Evolutionary conservation across 129 eudicot genomes (phyloP), one percentile per base, ranked within the genome.

Genomic region (Lonicera japonica): DNA sequence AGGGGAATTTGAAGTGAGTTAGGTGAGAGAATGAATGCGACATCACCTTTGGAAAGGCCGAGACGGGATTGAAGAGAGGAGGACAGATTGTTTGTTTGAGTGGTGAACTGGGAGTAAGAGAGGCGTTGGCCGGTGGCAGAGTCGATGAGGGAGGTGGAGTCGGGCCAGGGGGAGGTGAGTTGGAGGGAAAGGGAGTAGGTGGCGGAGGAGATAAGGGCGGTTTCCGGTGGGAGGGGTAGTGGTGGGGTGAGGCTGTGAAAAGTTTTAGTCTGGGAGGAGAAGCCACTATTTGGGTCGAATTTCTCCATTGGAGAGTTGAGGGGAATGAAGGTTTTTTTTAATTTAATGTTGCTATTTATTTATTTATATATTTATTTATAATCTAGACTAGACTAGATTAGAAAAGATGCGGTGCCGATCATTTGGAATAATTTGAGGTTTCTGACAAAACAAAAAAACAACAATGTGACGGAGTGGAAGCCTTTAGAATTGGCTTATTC

Each of bases 101-200:
- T 52, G 54, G 16, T 15, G 55, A 72, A 46, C 7, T 71, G 50
- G 5, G 73, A 17, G 73, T 45, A 63, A 24, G 75, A 71, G 20
- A 63, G 5, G 22, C 22, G 16, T 5, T 38, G 24, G 57, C 58
- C 56, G 20, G 69, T 63, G 36, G 53, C 43, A 47, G 69, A 17
- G 53, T 61, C 54, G 6, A 70, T 61, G 24, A 70, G 23, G 3
- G 74, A 34, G 11, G 70, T 54, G 17, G 53, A 1, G 54, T 38
- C 15, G 36, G 61, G 52, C 16, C 39, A 19, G 1, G 47, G 40
- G 56, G 58, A 39, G 58, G 58, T 43, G 65, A 11, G 36, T 41
- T 21, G 64, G 70, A 71, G 58, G 24, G 64, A 55, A 15, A 71
- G 58, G 18, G 65, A 11, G 58, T 21, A 71, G 34, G 69, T 1